Conservation (phyloP, 2,329 filamentous ascomycete genomes). For the Fusarium sp. region DNA sequence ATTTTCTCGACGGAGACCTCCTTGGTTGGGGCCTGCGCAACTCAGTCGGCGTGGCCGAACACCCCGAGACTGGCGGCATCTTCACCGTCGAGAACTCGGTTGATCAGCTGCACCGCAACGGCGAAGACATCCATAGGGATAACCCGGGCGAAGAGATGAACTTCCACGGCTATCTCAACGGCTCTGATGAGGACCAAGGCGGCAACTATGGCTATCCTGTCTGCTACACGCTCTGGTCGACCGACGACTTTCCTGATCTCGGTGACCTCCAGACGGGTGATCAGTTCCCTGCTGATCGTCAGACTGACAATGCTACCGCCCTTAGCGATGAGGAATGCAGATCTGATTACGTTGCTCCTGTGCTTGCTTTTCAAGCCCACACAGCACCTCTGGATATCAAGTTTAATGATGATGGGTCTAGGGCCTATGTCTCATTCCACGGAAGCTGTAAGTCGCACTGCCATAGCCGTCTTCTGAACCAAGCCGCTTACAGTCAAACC, state of each 20-base stretch:
- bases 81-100: slow-evolving; percentile 77
- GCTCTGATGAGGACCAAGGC: slow-evolving; percentile 49
- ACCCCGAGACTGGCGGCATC: slow-evolving; percentile 63
- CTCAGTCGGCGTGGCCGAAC: slow-evolving; percentile 75
- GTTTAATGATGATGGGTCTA: slow-evolving; percentile 67
- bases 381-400: slow-evolving; percentile 78
- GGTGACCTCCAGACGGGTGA: slow-evolving; percentile 57
- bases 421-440: slow-evolving; percentile 76
- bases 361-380: slow-evolving; percentile 71
- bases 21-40: slow-evolving; percentile 79
- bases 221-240: slow-evolving; percentile 75
- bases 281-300: slow-evolving; percentile 57
- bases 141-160: slow-evolving; percentile 82
- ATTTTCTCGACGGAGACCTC: slow-evolving; percentile 60
- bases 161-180: slow-evolving; percentile 70
- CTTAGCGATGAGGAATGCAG: slow-evolving; percentile 60
- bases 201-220: slow-evolving; percentile 77
- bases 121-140: slow-evolving; percentile 70
- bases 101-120: slow-evolving; percentile 69
- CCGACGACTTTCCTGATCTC: slow-evolving; percentile 55
- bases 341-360: slow-evolving; percentile 58
- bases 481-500: slow-evolving; percentile 6
- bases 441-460: slow-evolving; percentile 68
- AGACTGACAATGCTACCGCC: slow-evolving; percentile 46
- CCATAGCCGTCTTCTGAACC: not conserved